Evolutionary conservation across 2,329 filamentous ascomycete species (phyloP).

Genomic region (Leptographium flavum): DNA sequence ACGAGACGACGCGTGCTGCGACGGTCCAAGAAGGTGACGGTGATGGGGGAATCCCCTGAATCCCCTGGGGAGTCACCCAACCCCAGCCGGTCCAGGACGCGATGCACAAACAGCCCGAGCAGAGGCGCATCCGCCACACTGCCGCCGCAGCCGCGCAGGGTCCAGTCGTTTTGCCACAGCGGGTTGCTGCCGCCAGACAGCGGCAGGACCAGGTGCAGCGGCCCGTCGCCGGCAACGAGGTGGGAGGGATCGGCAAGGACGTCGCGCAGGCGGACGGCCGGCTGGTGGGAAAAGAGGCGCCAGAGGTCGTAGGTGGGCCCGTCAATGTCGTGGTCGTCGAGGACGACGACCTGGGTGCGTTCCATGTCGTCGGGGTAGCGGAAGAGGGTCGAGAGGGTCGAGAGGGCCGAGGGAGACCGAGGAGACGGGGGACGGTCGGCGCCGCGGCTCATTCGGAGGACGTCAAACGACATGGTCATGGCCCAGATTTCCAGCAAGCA

Average conservation of each 20-base stretch:
- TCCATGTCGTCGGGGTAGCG: constrained; percentile 4
- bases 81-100: not conserved
- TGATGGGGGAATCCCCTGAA: not conserved
- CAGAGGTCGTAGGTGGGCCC: constrained; percentile 23
- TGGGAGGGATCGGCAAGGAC: constrained; percentile 3
- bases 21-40: constrained; percentile 13
- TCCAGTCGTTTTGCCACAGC: constrained; percentile 27
- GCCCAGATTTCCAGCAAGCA: constrained; percentile 12
- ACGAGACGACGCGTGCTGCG: constrained; percentile 14
- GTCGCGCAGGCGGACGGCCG: constrained; percentile 16
- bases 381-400: not conserved
- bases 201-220: constrained; percentile 20
- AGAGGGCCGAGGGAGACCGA: too few species aligned
- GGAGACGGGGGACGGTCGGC: too few species aligned
- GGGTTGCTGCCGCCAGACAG: constrained; percentile 26
- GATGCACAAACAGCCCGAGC: constrained; percentile 16
- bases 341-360: constrained; percentile 14
- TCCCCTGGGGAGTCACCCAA: not conserved
- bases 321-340: constrained; percentile 19
- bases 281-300: constrained; percentile 19
- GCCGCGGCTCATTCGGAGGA: constrained; percentile 9
- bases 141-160: constrained; percentile 15
- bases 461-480: constrained; percentile 9
- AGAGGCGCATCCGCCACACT: constrained; percentile 12
- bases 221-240: not conserved